Conservation (phyloP, 2,329 filamentous ascomycete species). For the Akanthomyces dipterigenus region DNA sequence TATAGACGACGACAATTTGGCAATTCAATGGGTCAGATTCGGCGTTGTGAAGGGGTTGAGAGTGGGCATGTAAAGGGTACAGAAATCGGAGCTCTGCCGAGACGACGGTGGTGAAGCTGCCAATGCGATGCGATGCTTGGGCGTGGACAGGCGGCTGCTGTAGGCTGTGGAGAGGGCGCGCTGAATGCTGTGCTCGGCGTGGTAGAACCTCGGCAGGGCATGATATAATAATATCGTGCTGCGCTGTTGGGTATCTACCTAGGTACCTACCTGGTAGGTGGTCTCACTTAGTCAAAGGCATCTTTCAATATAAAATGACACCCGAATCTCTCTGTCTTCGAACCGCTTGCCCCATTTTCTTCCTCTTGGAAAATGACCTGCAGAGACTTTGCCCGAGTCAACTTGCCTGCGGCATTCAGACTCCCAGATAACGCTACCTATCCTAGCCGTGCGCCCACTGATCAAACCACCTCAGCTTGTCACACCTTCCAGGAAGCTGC, state of each 20-base stretch:
- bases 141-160: neutral
- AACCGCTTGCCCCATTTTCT: too few relatives aligned
- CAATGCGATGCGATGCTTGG: neutral
- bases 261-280: too few relatives aligned
- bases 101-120: neutral
- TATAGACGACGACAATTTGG: neutral
- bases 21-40: neutral
- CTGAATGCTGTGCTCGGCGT: neutral
- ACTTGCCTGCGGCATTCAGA: too few relatives aligned
- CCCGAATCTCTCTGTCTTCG: too few relatives aligned
- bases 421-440: neutral
- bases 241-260: neutral
- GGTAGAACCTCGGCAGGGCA: constrained; percentile 18
- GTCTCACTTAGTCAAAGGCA: too few relatives aligned
- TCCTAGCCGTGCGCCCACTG: neutral
- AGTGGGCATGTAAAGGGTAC: neutral
- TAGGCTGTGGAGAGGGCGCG: neutral
- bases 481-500: constrained; percentile 53
- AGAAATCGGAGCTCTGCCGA: neutral
- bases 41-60: neutral
- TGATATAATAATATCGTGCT: neutral
- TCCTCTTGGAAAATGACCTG: too few relatives aligned
- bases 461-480: constrained; percentile 25
- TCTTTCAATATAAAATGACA: too few relatives aligned
- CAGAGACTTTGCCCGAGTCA: too few relatives aligned